These are phyloP conservation scores for Halophytophthora polymorphica DNA, from an alignment of 352 stramenopile species.

Conservation along the genomic window DNA sequence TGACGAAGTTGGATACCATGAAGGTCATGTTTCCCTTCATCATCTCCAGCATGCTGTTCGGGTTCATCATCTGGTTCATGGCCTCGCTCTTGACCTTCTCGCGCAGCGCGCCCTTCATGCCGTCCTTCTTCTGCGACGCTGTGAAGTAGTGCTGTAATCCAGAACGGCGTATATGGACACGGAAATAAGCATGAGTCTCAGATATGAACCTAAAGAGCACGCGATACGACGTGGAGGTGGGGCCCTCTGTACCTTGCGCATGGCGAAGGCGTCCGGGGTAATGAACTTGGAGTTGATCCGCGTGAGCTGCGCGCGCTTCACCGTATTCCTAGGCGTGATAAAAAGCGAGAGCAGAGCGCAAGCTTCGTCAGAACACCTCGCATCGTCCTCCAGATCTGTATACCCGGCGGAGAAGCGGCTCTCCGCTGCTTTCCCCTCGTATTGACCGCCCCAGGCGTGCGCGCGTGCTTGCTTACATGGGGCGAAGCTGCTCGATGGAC, in stretches of 20 bases:
- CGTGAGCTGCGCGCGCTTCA: conserved; percentile 79
- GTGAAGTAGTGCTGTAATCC: conserved; percentile 76
- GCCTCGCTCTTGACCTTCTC: conserved; percentile 89
- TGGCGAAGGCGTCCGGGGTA: conserved; percentile 73
- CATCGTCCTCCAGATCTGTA: neutral
- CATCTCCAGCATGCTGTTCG: conserved; percentile 96
- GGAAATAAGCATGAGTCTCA: conserved; percentile 3
- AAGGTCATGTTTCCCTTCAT: conserved; percentile 99
- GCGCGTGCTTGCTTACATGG: conserved; percentile 49
- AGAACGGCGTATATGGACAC: neutral
- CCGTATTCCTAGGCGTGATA: conserved; percentile 65
- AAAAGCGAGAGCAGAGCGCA: neutral
- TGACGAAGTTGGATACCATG: conserved; percentile 99
- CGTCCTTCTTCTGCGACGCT: conserved; percentile 86
- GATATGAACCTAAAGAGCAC: too few relatives aligned
- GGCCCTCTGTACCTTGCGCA: conserved; percentile 66
- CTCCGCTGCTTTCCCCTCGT: neutral
- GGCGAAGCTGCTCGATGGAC: conserved; percentile 65
- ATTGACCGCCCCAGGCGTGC: neutral
- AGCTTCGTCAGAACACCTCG: too few relatives aligned
- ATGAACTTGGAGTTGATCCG: conserved; percentile 91
- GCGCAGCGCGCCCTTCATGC: conserved; percentile 77
- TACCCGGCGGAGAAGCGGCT: neutral
- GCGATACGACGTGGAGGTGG: neutral
- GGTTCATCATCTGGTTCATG: conserved; percentile 95